These are phyloP conservation scores for Pseudohalonectria lignicola DNA, from an alignment of 2,329 filamentous ascomycete genomes.

Conservation along the genomic window DNA sequence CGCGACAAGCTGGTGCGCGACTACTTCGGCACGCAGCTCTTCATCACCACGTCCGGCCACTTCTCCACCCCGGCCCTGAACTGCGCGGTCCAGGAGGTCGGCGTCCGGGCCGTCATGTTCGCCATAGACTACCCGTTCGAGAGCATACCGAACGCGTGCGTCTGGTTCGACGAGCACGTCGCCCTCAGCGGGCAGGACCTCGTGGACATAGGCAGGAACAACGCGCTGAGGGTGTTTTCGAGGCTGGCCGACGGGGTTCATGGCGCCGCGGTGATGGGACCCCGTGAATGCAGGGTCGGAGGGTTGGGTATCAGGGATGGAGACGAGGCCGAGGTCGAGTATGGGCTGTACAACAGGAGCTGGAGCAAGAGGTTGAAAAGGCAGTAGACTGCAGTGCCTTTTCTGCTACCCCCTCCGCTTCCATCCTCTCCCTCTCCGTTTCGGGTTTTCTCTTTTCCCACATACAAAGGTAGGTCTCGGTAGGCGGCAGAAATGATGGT, in stretches of 20 bases:
- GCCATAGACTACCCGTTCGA: slow-evolving; percentile 14
- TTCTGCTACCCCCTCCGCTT: too few species aligned
- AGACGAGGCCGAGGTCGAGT: slow-evolving; percentile 6
- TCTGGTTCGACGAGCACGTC: slow-evolving; percentile 14
- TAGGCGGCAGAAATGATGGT: too few species aligned
- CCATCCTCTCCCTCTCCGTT: too few species aligned
- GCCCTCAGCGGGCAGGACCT: slow-evolving; percentile 9
- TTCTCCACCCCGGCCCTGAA: slow-evolving; percentile 14
- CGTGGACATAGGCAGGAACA: slow-evolving; percentile 13
- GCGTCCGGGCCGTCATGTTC: slow-evolving; percentile 11
- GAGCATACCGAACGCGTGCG: slow-evolving; percentile 12
- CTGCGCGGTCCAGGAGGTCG: slow-evolving; percentile 13
- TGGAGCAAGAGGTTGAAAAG: not conserved
- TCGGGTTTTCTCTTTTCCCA: too few species aligned
- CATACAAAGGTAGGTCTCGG: too few species aligned
- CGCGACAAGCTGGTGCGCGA: slow-evolving; percentile 13
- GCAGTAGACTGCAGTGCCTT: too few species aligned
- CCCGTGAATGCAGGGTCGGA: slow-evolving; percentile 9
- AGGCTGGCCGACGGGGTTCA: slow-evolving; percentile 7
- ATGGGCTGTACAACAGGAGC: slow-evolving; percentile 11
- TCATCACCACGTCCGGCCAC: slow-evolving; percentile 14
- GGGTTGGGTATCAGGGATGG: slow-evolving; percentile 9
- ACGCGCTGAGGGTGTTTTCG: slow-evolving; percentile 10
- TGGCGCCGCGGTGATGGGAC: slow-evolving; percentile 6
- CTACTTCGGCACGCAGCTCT: slow-evolving; percentile 13